phyloP scores from a whole-genome alignment of 2,329 filamentous ascomycete genomes.

The Myriosclerotinia scirpicola region DNA sequence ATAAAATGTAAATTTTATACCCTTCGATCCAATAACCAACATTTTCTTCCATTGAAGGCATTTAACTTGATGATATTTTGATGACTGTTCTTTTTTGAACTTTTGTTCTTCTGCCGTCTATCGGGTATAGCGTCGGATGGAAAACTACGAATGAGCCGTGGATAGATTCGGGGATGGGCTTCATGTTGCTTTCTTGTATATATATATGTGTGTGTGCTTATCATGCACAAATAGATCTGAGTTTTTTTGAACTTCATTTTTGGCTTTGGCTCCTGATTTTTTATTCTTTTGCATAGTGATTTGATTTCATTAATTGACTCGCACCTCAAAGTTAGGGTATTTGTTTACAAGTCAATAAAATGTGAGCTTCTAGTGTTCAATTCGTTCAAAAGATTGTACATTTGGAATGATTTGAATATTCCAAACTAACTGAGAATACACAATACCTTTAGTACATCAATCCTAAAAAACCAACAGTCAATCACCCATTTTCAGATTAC shows the following conservation, averaged over 20 bases:
- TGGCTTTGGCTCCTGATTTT: no score
- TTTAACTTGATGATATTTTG: background rate
- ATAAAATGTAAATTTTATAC: background rate
- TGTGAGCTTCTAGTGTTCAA: no score
- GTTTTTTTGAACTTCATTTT: background rate
- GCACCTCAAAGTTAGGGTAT: no score
- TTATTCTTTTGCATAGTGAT: no score
- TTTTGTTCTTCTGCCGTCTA: background rate
- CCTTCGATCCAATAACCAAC: background rate
- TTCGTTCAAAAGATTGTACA: no score
- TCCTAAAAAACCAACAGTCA: no score
- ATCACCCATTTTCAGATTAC: no score
- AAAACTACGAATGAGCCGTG: background rate
- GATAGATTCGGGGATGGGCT: background rate
- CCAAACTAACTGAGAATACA: no score
- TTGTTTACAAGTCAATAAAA: no score
- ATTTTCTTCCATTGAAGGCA: background rate
- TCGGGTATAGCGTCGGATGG: background rate
- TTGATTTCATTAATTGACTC: no score
- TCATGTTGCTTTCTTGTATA: constrained; percentile 18
- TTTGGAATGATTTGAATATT: no score
- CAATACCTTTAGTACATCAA: no score
- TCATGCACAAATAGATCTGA: background rate
- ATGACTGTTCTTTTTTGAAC: background rate
- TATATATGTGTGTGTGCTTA: background rate